These are phyloP conservation scores for Colletotrichum lentis DNA, from an alignment of 2,329 filamentous ascomycete genomes.

Conservation along the genomic window DNA sequence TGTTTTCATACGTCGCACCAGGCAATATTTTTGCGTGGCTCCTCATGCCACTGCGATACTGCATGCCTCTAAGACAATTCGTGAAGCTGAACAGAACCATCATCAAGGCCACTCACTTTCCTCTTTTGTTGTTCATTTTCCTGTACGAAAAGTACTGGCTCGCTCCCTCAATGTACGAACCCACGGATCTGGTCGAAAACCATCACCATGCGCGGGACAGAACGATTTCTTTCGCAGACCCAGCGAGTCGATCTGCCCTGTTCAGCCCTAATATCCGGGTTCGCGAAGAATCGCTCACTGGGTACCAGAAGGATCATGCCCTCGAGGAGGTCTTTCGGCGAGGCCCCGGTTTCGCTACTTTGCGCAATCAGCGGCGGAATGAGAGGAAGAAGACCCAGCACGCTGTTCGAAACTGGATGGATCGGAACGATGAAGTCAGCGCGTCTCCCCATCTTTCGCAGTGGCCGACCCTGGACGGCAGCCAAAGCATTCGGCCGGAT, in stretches of 20 bases:
- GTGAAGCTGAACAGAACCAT: conserved; percentile 87
- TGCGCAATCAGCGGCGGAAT: conserved; percentile 66
- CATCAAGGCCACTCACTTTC: conserved; percentile 91
- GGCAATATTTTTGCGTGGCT: conserved; percentile 93
- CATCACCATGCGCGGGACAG: conserved; percentile 61
- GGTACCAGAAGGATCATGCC: conserved; percentile 87
- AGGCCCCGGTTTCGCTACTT: conserved; percentile 70
- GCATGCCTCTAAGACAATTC: conserved; percentile 81
- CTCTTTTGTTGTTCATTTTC: conserved; percentile 86
- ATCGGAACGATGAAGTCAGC: conserved; percentile 66
- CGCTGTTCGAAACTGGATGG: conserved; percentile 92
- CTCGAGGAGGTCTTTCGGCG: conserved; percentile 89
- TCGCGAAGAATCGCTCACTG: conserved; percentile 86
- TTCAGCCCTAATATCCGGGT: conserved; percentile 78
- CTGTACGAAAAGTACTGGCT: conserved; percentile 85
- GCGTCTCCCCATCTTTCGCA: conserved; percentile 55
- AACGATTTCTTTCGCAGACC: conserved; percentile 66
- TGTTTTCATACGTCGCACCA: conserved; percentile 93
- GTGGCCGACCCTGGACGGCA: conserved; percentile 60
- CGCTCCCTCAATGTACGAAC: conserved; percentile 78
- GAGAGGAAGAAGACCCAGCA: conserved; percentile 79
- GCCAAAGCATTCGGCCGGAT: conserved; percentile 49
- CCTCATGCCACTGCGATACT: conserved; percentile 81
- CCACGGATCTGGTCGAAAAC: conserved; percentile 84
- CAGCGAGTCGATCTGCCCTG: conserved; percentile 64